phyloP scores from a whole-genome alignment of 257 asterid species.

The Ajuga chamaepitys region DNA sequence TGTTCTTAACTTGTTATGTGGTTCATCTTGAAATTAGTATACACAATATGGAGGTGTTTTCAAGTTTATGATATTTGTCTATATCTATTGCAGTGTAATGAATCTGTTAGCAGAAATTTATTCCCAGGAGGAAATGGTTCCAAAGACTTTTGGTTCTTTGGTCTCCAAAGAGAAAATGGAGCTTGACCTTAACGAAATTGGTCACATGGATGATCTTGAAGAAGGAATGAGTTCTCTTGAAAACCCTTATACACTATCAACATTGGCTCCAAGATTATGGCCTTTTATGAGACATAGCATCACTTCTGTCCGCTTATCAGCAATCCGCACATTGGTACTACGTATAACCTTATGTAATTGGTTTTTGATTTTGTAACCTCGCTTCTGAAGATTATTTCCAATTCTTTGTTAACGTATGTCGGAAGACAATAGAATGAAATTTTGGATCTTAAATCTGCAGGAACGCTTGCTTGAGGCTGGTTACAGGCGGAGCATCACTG shows the following conservation, averaged over 20 bases:
- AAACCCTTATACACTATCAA: constrained; percentile 71
- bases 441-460: constrained; percentile 39
- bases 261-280: constrained; percentile 95
- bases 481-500: constrained; percentile 57
- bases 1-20: neutral
- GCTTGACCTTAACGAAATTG: constrained; percentile 79
- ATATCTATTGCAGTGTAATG: constrained; percentile 80
- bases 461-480: constrained; percentile 98
- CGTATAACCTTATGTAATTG: neutral
- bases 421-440: constrained; percentile 1
- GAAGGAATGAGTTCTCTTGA: constrained; percentile 65
- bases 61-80: constrained; percentile 19
- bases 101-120: constrained; percentile 96
- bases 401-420: neutral
- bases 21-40: neutral
- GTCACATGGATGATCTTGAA: constrained; percentile 43
- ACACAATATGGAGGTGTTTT: constrained; percentile 1
- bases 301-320: constrained; percentile 93
- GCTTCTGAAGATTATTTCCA: neutral
- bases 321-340: constrained; percentile 89
- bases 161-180: constrained; percentile 41
- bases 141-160: constrained; percentile 49
- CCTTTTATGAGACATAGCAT: constrained; percentile 99
- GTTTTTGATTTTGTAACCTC: neutral
- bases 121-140: constrained; percentile 93